Evolutionary conservation across 2,329 filamentous ascomycete genomes (phyloP).

Genomic region (Nannizziopsis arthrosporioides): DNA sequence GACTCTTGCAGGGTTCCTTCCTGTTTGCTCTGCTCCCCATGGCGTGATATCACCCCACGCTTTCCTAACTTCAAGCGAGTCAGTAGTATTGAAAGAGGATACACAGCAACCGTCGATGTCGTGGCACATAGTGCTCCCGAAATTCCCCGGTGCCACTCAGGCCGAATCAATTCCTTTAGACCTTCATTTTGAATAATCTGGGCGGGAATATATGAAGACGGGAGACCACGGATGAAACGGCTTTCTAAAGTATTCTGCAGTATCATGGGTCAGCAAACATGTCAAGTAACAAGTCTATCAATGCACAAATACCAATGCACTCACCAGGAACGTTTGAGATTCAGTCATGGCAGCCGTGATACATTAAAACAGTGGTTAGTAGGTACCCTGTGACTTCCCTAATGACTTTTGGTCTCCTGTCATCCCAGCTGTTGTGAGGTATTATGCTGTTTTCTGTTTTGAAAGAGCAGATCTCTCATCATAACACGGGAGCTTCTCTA

Average conservation of each 20-base stretch:
- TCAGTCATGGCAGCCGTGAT: no score
- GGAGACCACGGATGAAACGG: not conserved
- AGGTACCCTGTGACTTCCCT: no score
- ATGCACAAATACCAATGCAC: no score
- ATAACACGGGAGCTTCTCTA: no score
- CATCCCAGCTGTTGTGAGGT: no score
- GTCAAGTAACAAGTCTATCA: not conserved
- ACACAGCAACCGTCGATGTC: constrained; percentile 64
- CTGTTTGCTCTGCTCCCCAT: constrained; percentile 13
- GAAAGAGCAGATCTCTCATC: no score
- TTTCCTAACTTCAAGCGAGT: constrained; percentile 72
- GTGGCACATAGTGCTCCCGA: constrained; percentile 69
- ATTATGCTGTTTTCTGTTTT: no score
- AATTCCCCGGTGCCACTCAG: constrained; percentile 68
- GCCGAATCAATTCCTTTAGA: constrained; percentile 41
- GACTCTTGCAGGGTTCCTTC: no score
- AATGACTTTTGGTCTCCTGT: no score
- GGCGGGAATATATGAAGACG: not conserved
- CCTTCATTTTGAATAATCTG: constrained; percentile 18
- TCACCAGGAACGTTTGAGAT: no score
- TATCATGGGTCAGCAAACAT: not conserved
- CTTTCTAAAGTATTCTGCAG: not conserved
- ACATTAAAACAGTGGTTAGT: no score
- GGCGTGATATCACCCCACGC: constrained; percentile 37
- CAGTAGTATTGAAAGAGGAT: constrained; percentile 71